Conservation (phyloP, 768 basidiomycete species). For the Rhodotorula babjevae region DNA sequence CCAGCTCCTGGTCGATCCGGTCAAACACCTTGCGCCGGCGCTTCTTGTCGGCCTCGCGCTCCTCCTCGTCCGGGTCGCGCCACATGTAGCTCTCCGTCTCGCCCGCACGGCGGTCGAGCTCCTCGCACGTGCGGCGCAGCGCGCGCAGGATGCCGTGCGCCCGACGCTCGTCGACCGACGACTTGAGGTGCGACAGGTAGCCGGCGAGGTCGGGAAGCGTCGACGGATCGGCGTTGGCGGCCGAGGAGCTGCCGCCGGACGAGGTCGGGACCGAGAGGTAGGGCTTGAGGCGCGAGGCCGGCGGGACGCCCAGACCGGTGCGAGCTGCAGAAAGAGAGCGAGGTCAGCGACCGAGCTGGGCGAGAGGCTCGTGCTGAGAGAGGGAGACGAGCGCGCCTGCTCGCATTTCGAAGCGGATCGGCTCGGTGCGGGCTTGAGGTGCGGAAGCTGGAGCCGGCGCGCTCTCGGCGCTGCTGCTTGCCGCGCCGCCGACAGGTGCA, state of each 20-base stretch:
- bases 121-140: constrained; percentile 35
- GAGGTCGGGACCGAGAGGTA: background rate
- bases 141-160: constrained; percentile 34
- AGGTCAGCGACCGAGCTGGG: background rate
- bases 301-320: constrained; percentile 38
- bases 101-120: constrained; percentile 37
- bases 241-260: background rate
- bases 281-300: background rate
- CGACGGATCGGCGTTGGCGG: background rate
- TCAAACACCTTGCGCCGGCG: constrained; percentile 19
- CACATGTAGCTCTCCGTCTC: constrained; percentile 26
- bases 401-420: constrained; percentile 37
- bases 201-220: constrained; percentile 16
- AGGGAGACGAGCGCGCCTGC: constrained; percentile 10
- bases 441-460: background rate
- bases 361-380: background rate
- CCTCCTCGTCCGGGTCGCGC: constrained; percentile 39
- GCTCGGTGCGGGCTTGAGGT: constrained; percentile 21
- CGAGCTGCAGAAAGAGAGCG: constrained; percentile 21
- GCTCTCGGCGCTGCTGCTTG: background rate
- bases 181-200: constrained; percentile 33
- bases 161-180: constrained; percentile 21
- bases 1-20: constrained; percentile 28
- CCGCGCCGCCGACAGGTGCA: background rate
- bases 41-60: constrained; percentile 11